Evolutionary conservation across 1,139 yeast genomes (phyloP), one percentile per base, ranked within the genome.

Genomic region (Scheffersomyces illinoinensis): DNA sequence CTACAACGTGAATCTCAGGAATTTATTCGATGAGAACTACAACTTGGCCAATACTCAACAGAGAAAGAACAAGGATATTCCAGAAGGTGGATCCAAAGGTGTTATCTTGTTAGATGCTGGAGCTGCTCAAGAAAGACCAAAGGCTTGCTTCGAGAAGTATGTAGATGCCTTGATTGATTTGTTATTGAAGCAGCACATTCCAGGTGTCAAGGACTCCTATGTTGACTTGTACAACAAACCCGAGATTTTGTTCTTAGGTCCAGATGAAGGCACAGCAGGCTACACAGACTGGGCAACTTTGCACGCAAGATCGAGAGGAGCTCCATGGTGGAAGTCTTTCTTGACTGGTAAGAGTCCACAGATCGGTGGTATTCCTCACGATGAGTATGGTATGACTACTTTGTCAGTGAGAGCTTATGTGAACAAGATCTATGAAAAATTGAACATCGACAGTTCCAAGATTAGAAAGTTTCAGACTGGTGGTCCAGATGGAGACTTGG

Each of bases 271-370:
- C 75, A 93, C 98, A 60, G 98, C 99, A 47, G 90, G 89, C 46
- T 89, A 91, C 69, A 97, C 93, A 58, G 93, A 95, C 75, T 95
- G 99, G 99, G 99, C 99, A n/a, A 95, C 98, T 53, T 79, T 87
- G 65, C 99, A 95, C 72, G 99, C 99, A 50, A 87, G 91, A 71
- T 79, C 81, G 61, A 88, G 99, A 75, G 97, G 97, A 63, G 97
- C 98, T 55, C 95, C 97, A 62, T 93, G 97, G 97, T 95, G 99
- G 99, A 93, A 93, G 78, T 95, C 98, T 1, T 95, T 95, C 83
- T 89, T 95, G 76, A 95, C 99, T 53, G 99, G 99, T 67, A 95
- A 95, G 80, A 86, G 93, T 54, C 97, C 97, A 61, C 79, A 85
- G 59, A 78, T 95, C 61, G 99, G 99, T 71, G 99, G 99, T 74